These are phyloP conservation scores for Phytophthora uliginosa DNA, from an alignment of 352 stramenopile species.

Conservation along the genomic window DNA sequence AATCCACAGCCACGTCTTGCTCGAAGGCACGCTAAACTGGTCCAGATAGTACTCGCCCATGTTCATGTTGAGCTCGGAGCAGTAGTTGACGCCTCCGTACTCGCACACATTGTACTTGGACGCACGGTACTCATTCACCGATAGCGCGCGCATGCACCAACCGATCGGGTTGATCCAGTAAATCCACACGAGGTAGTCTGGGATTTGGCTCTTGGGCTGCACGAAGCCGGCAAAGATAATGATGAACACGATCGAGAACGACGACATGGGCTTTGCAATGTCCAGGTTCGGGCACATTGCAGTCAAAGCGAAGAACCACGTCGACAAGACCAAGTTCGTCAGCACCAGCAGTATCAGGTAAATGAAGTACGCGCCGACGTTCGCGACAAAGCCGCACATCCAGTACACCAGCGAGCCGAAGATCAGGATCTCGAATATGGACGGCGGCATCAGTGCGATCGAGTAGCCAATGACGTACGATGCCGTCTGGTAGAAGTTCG, in stretches of 20 bases:
- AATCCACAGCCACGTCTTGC: conserved; percentile 49
- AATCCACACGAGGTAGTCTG: conserved; percentile 4
- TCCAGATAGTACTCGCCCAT: conserved; percentile 52
- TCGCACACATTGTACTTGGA: conserved; percentile 40
- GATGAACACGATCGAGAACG: conserved; percentile 21
- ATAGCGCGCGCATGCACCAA: conserved; percentile 56
- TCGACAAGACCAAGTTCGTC: conserved; percentile 20
- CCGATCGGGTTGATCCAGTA: conserved; percentile 46
- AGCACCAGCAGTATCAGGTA: conserved; percentile 15
- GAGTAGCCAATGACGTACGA: conserved; percentile 19
- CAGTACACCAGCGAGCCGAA: conserved; percentile 85
- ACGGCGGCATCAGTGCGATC: conserved; percentile 18
- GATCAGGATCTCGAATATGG: conserved; percentile 39
- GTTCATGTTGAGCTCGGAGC: conserved; percentile 30
- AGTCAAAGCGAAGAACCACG: conserved; percentile 18
- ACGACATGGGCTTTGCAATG: conserved; percentile 19
- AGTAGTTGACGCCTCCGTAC: conserved; percentile 51
- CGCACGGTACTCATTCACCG: conserved; percentile 55
- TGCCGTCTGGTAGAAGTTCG: conserved; percentile 19
- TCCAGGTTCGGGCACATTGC: conserved; percentile 17
- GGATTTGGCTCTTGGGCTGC: conserved; percentile 19
- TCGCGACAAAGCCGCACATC: conserved; percentile 68
- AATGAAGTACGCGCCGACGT: conserved; percentile 18
- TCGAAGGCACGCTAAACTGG: conserved; percentile 51
- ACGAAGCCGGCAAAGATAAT: conserved; percentile 22